A percentile compares a stretch with the other conserved stretches of the same genome.
Evolutionary conservation across 2,329 filamentous ascomycete genomes (phyloP).

Genomic region (Coniella lustricola): DNA sequence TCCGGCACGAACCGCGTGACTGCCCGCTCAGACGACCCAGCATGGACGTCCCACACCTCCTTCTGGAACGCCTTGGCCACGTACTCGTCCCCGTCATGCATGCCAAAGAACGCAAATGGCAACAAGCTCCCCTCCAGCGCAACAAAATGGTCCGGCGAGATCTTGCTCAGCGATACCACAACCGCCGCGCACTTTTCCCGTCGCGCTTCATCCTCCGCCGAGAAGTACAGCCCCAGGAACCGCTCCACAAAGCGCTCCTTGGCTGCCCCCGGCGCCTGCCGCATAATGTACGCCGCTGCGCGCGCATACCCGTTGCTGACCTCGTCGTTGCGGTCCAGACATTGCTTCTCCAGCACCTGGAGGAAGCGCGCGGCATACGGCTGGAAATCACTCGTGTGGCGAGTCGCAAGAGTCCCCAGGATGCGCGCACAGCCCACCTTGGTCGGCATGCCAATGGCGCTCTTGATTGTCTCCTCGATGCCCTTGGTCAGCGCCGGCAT

Average conservation of each 20-base stretch:
- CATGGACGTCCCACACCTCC: constrained; percentile 85
- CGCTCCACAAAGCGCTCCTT: constrained; percentile 45
- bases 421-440: constrained; percentile 88
- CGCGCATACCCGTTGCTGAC: constrained; percentile 85
- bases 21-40: constrained; percentile 73
- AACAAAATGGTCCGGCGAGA: constrained; percentile 83
- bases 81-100: constrained; percentile 77
- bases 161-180: constrained; percentile 74
- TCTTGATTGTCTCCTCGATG: constrained; percentile 74
- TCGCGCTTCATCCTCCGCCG: constrained; percentile 67
- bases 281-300: constrained; percentile 77
- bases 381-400: constrained; percentile 67
- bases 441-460: constrained; percentile 81
- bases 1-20: constrained; percentile 80
- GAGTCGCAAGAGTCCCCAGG: constrained; percentile 75
- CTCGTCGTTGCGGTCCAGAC: constrained; percentile 88
- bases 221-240: constrained; percentile 68
- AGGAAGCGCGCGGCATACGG: constrained; percentile 72
- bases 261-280: constrained; percentile 42
- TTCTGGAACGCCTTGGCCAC: constrained; percentile 66
- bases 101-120: constrained; percentile 81
- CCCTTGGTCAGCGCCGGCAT: constrained; percentile 67
- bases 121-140: constrained; percentile 67
- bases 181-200: constrained; percentile 76
- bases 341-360: constrained; percentile 69